phyloP scores from a whole-genome alignment of 108 stramenopile genomes.

The Discostella pseudostelligera region DNA sequence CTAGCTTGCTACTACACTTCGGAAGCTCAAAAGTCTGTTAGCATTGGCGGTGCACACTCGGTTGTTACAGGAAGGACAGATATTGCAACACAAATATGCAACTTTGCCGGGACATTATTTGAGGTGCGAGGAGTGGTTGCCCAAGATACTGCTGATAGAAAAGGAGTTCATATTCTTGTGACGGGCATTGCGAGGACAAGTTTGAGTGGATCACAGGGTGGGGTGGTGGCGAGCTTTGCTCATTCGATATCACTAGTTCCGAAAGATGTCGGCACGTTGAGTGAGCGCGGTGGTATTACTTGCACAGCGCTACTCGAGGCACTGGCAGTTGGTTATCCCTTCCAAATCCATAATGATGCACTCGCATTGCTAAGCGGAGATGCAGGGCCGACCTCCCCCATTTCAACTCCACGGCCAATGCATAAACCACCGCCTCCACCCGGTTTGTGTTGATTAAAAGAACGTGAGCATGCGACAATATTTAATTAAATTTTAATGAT shows the following conservation, averaged over 20 bases:
- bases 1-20: constrained; percentile 54
- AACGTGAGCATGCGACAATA: too few species aligned
- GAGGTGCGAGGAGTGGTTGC: constrained; percentile 67
- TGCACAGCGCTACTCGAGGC: constrained; percentile 19
- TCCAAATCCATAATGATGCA: constrained; percentile 81
- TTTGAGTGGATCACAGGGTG: constrained; percentile 31
- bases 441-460: constrained; percentile 29
- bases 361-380: constrained; percentile 53
- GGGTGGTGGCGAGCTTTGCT: constrained; percentile 55
- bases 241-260: constrained; percentile 60
- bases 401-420: constrained; percentile 11
- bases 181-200: constrained; percentile 55
- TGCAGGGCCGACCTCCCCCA: constrained; percentile 15
- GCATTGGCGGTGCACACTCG: constrained; percentile 77
- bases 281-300: background rate
- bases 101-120: constrained; percentile 51
- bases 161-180: constrained; percentile 48
- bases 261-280: constrained; percentile 5
- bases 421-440: constrained; percentile 19
- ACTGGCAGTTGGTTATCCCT: constrained; percentile 36
- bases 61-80: constrained; percentile 52
- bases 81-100: constrained; percentile 55
- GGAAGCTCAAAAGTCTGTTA: constrained; percentile 62
- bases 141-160: constrained; percentile 49
- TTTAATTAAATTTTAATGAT: too few species aligned